These are phyloP conservation scores for Isoetes taiwanensis DNA, from an alignment of 75 land plant genomes.

Conservation along the genomic window DNA sequence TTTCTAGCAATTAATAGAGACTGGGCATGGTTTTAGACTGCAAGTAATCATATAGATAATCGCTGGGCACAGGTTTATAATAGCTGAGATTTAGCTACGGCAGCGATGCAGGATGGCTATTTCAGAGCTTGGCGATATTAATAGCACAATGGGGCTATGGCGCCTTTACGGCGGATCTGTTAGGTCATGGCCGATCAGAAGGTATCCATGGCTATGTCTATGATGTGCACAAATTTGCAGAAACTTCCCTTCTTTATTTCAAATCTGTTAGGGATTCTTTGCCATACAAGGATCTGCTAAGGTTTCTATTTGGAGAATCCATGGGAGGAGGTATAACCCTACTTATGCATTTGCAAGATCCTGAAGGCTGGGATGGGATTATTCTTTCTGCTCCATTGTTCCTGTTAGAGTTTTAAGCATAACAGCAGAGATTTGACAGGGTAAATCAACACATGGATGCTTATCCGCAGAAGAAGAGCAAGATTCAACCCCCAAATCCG, in stretches of 20 bases:
- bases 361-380: too few relatives aligned
- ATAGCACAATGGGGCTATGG: slow-evolving; percentile 74
- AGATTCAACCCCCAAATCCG: too few relatives aligned
- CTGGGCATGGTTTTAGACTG: too few relatives aligned
- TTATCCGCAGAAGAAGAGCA: too few relatives aligned
- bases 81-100: too few relatives aligned
- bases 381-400: too few relatives aligned
- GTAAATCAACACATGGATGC: too few relatives aligned
- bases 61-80: too few relatives aligned
- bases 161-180: slow-evolving; percentile 65
- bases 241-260: slow-evolving; percentile 44
- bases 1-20: too few relatives aligned
- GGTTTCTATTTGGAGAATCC: slow-evolving; percentile 83
- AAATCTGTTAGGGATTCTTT: slow-evolving; percentile 28
- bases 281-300: slow-evolving; percentile 33
- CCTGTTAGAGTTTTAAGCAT: too few relatives aligned
- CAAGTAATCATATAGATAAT: too few relatives aligned
- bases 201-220: slow-evolving; percentile 67
- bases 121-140: slow-evolving; percentile 64
- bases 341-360: slow-evolving; percentile 61
- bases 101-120: slow-evolving; percentile 79
- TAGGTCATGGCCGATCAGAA: slow-evolving; percentile 86
- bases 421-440: too few relatives aligned
- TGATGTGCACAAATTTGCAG: slow-evolving; percentile 51
- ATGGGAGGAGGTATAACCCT: slow-evolving; percentile 60